Percentiles rank a stretch among this genome's conserved stretches.
Evolutionary conservation across 495 filamentous ascomycete genomes (phyloP).

Genomic region (Aspergillus funiculosus): DNA sequence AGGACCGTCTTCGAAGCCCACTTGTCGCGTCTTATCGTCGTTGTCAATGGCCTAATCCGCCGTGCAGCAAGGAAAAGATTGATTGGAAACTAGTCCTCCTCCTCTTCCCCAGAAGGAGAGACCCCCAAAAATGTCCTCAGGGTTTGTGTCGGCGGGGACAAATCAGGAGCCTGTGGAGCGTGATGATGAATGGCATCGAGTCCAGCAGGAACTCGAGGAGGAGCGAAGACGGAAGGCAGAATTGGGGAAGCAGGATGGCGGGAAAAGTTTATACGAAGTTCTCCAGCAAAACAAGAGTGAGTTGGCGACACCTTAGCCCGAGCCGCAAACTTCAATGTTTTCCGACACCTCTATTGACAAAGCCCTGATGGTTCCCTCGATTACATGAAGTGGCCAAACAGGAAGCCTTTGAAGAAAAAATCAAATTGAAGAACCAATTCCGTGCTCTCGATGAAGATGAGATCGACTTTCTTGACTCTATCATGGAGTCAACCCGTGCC

Average conservation of each 20-base stretch:
- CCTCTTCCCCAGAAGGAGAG: not conserved
- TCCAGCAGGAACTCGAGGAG: constrained; percentile 71
- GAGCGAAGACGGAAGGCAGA: constrained; percentile 55
- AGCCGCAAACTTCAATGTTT: not conserved
- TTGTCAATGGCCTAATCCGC: not conserved
- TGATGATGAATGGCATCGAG: constrained; percentile 69
- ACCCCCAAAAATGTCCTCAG: constrained; percentile 59
- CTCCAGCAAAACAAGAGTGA: constrained; percentile 92
- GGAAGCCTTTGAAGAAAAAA: constrained; percentile 90
- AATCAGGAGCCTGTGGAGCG: constrained; percentile 56
- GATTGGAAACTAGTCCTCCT: not conserved
- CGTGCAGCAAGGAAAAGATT: no score
- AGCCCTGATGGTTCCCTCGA: constrained; percentile 40
- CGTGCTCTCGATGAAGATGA: constrained; percentile 90
- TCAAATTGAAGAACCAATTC: constrained; percentile 86
- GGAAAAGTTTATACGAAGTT: constrained; percentile 77
- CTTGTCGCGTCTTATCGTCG: no score
- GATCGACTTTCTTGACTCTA: constrained; percentile 80
- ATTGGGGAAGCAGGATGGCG: constrained; percentile 49
- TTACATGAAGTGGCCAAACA: constrained; percentile 73
- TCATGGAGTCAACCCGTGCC: constrained; percentile 59
- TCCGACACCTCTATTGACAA: constrained; percentile 41
- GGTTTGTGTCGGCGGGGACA: constrained; percentile 85
- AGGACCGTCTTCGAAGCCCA: no score
- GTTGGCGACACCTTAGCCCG: constrained; percentile 16